Percentiles rank a stretch among this genome's conserved stretches.
phyloP scores from a whole-genome alignment of 495 filamentous ascomycete species.

The Hypoxylon subgilvum region DNA sequence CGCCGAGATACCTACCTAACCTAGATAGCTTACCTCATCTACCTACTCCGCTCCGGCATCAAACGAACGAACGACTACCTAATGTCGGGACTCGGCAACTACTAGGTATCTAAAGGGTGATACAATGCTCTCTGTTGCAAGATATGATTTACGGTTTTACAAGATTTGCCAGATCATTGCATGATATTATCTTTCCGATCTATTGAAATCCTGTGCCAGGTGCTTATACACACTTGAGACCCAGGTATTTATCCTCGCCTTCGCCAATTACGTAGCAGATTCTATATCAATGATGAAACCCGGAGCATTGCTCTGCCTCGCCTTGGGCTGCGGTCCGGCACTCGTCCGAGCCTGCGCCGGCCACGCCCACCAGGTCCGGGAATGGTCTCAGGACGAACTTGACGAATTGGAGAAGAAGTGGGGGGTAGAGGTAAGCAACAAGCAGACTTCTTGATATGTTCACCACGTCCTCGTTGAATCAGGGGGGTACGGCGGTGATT shows the following conservation, averaged over 20 bases:
- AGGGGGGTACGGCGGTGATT: too few species aligned
- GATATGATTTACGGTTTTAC: too few species aligned
- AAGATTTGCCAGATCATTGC: too few species aligned
- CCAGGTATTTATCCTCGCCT: too few species aligned
- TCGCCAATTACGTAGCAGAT: too few species aligned
- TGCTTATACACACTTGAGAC: too few species aligned
- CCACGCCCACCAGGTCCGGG: constrained; percentile 32
- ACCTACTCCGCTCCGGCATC: constrained; percentile 25
- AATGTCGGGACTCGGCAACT: not conserved
- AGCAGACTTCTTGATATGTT: not conserved
- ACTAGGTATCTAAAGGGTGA: not conserved
- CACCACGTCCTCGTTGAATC: not conserved
- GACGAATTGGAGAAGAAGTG: constrained; percentile 61
- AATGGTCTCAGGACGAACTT: constrained; percentile 48
- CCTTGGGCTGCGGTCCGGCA: constrained; percentile 28
- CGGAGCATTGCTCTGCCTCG: constrained; percentile 17
- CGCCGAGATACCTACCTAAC: constrained; percentile 11
- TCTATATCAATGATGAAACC: constrained; percentile 31
- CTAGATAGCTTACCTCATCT: constrained; percentile 11
- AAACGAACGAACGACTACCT: not conserved
- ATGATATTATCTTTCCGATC: too few species aligned
- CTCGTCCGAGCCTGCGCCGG: constrained; percentile 36
- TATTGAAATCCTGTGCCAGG: not conserved
- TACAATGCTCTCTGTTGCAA: not conserved
- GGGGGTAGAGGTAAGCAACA: constrained; percentile 58